A percentile compares a stretch with the other conserved stretches of the same genome.
phyloP scores from a whole-genome alignment of 1,139 yeast genomes.

The Suhomyces taliae region DNA sequence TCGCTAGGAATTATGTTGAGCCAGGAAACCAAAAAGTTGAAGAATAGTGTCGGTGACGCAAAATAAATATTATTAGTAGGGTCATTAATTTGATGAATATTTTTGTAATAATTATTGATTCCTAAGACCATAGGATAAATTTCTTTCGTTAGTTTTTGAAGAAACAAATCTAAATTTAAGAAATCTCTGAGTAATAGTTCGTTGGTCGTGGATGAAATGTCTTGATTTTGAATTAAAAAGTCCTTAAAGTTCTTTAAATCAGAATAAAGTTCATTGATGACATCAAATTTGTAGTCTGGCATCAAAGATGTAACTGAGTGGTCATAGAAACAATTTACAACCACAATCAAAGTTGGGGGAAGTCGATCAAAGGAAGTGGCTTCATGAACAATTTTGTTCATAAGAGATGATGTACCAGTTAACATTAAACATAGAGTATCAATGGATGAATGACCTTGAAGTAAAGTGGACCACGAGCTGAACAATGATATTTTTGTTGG shows the following conservation, averaged over 20 bases:
- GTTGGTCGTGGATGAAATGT: slow-evolving; percentile 11
- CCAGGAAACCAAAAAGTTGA: slow-evolving; percentile 36
- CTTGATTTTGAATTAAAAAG: slow-evolving; percentile 17
- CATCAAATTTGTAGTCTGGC: slow-evolving; percentile 38
- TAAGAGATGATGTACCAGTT: slow-evolving; percentile 37
- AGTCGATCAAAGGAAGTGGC: slow-evolving; percentile 21
- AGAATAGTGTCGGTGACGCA: slow-evolving; percentile 29
- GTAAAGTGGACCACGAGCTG: slow-evolving; percentile 38
- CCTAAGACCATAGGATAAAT: slow-evolving; percentile 28
- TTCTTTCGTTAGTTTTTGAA: slow-evolving; percentile 26
- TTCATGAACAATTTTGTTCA: slow-evolving; percentile 28
- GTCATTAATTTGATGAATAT: slow-evolving; percentile 16
- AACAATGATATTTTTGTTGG: slow-evolving; percentile 41
- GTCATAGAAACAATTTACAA: slow-evolving; percentile 27
- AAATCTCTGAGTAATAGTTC: slow-evolving; percentile 14
- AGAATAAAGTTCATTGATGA: slow-evolving; percentile 27
- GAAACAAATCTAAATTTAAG: slow-evolving; percentile 32
- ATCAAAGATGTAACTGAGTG: slow-evolving; percentile 27
- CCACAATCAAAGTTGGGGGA: slow-evolving; percentile 27
- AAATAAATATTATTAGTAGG: slow-evolving; percentile 18
- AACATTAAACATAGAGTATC: slow-evolving; percentile 34
- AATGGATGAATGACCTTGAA: slow-evolving; percentile 35
- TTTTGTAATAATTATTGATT: slow-evolving; percentile 27
- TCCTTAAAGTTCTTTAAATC: slow-evolving; percentile 26
- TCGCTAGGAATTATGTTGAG: slow-evolving; percentile 38